phyloP scores from a whole-genome alignment of 208 protist genomes.

The Sergeia podlipaevii region DNA sequence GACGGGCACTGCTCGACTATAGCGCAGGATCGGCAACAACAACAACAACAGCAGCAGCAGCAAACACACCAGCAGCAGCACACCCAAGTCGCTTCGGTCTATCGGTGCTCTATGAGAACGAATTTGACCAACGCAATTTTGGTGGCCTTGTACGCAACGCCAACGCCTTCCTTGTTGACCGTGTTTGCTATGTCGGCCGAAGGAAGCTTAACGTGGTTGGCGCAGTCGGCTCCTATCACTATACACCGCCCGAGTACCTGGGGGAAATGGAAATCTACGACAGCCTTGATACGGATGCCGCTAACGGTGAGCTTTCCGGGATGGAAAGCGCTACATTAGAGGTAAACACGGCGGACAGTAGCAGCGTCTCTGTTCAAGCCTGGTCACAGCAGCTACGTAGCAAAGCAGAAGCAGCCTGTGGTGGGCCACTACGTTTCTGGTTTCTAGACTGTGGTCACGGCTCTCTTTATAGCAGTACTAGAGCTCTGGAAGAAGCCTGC shows the following conservation, averaged over 20 bases:
- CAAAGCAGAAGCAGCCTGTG: slow-evolving; percentile 13
- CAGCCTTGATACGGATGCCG: neutral
- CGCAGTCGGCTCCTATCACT: slow-evolving; percentile 79
- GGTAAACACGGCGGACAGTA: too few species aligned
- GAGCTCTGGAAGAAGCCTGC: neutral
- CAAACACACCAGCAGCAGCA: neutral
- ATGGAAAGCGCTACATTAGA: too few species aligned
- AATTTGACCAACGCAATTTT: slow-evolving; percentile 83
- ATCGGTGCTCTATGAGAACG: slow-evolving; percentile 85
- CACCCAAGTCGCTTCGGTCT: slow-evolving; percentile 46
- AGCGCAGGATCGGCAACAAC: slow-evolving; percentile 19
- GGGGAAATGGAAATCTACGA: too few species aligned
- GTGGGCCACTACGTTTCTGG: slow-evolving; percentile 30
- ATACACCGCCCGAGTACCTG: slow-evolving; percentile 71
- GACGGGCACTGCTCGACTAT: slow-evolving; percentile 28
- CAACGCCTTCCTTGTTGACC: slow-evolving; percentile 85
- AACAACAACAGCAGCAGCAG: slow-evolving; percentile 9
- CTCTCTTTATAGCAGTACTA: slow-evolving; percentile 31
- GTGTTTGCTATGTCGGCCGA: slow-evolving; percentile 73
- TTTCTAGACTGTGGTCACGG: slow-evolving; percentile 74
- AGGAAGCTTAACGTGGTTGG: slow-evolving; percentile 82
- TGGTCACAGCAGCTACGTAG: slow-evolving; percentile 15
- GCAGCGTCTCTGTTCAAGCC: neutral
- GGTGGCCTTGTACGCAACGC: slow-evolving; percentile 82
- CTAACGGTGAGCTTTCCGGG: neutral